Base-by-base conservation (phyloP, 2,329 filamentous ascomycete genomes). In the Parastagonospora avenae region DNA sequence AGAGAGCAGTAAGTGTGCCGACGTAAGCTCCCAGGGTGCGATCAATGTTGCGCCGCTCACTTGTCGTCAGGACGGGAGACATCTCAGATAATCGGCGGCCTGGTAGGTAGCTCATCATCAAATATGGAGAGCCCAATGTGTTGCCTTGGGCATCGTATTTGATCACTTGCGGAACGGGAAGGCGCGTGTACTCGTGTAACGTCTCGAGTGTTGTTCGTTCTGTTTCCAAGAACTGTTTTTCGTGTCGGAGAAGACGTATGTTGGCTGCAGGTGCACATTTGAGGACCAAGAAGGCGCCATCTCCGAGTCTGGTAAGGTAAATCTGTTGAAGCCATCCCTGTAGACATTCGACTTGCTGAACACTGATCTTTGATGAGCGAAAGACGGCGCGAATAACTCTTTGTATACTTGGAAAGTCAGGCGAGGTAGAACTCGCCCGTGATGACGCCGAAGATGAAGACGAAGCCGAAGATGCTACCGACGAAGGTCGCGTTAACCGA, bases 1-100 rank as follows among this genome's bases (percentile, higher is more conserved):
- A 73, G 32, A 82, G 71, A 15, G 77, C 68, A 2, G 75, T 73
- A 33, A 84, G 74, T 10, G 66, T 64, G 24, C 75, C 73, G 7
- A 79, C 65, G 48, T 75, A 69, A 12, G 61, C 48, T 4, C 77
- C 77, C 1, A 79, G 57, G 31, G 72, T 71, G 24, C 66, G 66
- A 47, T 79, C 75, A 39, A 79, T 74, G 9, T 54, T 54, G 1
- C 57, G 66, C n/a, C 71, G 65, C 43, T 76, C 72, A 19, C 57
- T 55, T 16, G 60, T 24, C 9, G 76, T 73, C 24, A 79, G 63
- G 24, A 60, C 57, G n/a, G 60, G 37, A 10, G 58, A 46, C 4
- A 73, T 32, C 8, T 72, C 64, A 8, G 70, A 70, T 2, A 76
- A 59, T 38, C 52, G 64, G 19, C 67, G 67, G 33, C 74, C 74